Base-by-base conservation (phyloP, 2,329 filamentous ascomycete species). In the Chaetomiaceae sp. region DNA sequence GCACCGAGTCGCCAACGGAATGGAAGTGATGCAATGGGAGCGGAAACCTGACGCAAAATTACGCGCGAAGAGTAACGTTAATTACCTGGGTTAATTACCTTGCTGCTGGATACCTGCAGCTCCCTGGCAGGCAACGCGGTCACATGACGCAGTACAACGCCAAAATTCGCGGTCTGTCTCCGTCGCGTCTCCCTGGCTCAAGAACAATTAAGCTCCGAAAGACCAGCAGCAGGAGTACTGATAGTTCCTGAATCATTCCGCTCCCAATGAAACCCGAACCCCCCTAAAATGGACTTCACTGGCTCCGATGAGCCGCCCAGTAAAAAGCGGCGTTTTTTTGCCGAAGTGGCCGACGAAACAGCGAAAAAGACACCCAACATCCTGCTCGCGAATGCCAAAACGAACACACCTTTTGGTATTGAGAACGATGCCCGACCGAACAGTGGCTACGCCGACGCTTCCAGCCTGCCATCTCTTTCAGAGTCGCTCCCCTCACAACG, bases 311-410 rank as follows among this genome's bases (percentile, higher is more conserved):
- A 70, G 41, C 73, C 72, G 57, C 73, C 76, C 1, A 58, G 62
- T 9, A 79, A 79, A 63, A 73, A 68, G 55, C 64, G 69, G 52
- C 70, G 71, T 38, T 73, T 77, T 62, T 76, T 77, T 54, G 58
- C 64, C 4, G 70, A 74, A 45, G 56, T 55, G 7, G 59, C 65
- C 14, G 63, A 66, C 33, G 60, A 64, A 23, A 53, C 50, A 37
- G 16, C 43, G 21, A 48, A 45, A 19, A 55, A 53, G 41, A n/a
- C 42, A 45, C 25, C 45, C n/a, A 42, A n/a, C n/a, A n/a, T n/a
- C n/a, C n/a, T n/a, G n/a, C n/a, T n/a, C n/a, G n/a, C n/a, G n/a
- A n/a, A n/a, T n/a, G n/a, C n/a, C n/a, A n/a, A n/a, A 37, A 27
- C 40, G 27, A 44, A 42, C 27, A 42, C 50, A 16, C 30, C 30